Conservation (phyloP, 805 yeast species). For the Zygosaccharomyces siamensis region DNA sequence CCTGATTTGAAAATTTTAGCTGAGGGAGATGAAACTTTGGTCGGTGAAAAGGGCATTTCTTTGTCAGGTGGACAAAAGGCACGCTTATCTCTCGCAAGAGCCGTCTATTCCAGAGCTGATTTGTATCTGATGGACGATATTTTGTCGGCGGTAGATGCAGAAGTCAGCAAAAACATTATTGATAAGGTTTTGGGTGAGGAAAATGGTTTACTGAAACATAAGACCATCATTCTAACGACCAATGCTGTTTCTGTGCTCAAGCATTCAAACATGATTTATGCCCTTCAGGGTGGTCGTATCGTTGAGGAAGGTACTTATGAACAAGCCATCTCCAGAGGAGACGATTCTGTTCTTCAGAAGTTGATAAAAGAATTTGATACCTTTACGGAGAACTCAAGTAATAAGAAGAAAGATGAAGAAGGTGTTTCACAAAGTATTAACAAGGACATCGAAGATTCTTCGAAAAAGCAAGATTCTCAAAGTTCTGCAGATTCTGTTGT, state of each 20-base stretch:
- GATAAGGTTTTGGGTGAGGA: constrained; percentile 42
- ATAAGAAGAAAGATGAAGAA: not conserved
- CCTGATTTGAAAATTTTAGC: constrained; percentile 46
- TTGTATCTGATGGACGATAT: constrained; percentile 60
- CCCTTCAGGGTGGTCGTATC: constrained; percentile 51
- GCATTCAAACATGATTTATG: constrained; percentile 56
- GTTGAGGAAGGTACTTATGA: constrained; percentile 54
- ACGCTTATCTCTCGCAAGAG: constrained; percentile 60
- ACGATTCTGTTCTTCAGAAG: constrained; percentile 34
- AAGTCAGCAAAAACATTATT: constrained; percentile 55
- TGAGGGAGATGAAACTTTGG: constrained; percentile 50
- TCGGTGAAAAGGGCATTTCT: constrained; percentile 59
- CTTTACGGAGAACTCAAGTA: constrained; percentile 20
- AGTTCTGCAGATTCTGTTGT: not conserved
- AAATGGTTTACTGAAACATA: constrained; percentile 45
- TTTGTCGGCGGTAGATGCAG: constrained; percentile 67
- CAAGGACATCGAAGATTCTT: not conserved
- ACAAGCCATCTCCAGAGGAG: constrained; percentile 38
- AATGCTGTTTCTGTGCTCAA: constrained; percentile 52
- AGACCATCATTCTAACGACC: constrained; percentile 54
- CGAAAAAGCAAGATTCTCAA: not conserved
- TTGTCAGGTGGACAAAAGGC: constrained; percentile 63
- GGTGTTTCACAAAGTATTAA: constrained; percentile 2
- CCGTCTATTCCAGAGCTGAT: constrained; percentile 59
- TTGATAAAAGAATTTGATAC: constrained; percentile 30